A percentile compares a stretch with the other conserved stretches of the same genome.
Conservation (phyloP, 83 land plant species). For the Thuja plicata region DNA sequence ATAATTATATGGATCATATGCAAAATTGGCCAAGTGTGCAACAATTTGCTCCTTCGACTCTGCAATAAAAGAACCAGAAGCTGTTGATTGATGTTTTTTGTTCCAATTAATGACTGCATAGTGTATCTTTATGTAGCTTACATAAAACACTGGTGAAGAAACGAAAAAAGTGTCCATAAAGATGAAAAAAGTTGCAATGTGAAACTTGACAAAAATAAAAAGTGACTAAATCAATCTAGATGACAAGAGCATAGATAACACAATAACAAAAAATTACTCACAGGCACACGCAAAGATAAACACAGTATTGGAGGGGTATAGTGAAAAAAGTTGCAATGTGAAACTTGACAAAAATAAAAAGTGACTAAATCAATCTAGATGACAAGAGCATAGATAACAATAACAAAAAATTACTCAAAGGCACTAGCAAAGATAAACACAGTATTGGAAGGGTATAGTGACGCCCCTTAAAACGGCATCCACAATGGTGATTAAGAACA, state of each 20-base stretch:
- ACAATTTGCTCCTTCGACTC: constrained; percentile 84
- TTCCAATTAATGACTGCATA: not conserved
- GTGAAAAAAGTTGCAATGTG: not conserved
- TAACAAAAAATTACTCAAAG: not conserved
- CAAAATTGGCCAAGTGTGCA: constrained; percentile 95
- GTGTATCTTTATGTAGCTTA: not conserved
- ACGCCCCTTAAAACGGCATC: not conserved
- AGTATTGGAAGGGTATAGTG: not conserved
- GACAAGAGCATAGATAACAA: not conserved
- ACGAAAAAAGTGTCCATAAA: not conserved
- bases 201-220: not conserved
- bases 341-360: not conserved
- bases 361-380: not conserved
- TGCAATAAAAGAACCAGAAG: constrained; percentile 21
- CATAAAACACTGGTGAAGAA: not conserved
- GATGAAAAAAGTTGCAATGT: not conserved
- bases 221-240: not conserved
- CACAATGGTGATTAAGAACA: not conserved
- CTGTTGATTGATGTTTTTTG: not conserved
- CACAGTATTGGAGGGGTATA: not conserved
- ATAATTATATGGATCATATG: constrained; percentile 95
- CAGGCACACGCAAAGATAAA: too few species aligned
- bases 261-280: not conserved
- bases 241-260: not conserved
- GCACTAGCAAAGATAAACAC: too few species aligned